Conservation (phyloP, 805 yeast genomes). For the Kluyveromyces wickerhamii region DNA sequence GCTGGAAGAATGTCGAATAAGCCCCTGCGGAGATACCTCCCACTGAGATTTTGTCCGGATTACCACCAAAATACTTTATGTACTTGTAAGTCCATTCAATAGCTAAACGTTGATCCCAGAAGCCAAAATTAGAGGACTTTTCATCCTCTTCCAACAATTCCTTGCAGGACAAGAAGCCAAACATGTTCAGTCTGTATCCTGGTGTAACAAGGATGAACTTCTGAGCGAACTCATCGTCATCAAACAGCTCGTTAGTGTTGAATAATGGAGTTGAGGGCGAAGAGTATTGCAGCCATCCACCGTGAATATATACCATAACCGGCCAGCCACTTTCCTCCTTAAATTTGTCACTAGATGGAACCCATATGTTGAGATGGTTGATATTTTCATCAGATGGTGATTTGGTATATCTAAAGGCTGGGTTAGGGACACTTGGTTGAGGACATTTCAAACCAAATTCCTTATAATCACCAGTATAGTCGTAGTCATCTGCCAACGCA, state of each 20-base stretch:
- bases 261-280: slow-evolving; percentile 21
- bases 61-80: slow-evolving; percentile 41
- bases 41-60: slow-evolving; percentile 34
- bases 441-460: slow-evolving; percentile 31
- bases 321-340: slow-evolving; percentile 34
- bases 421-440: slow-evolving; percentile 31
- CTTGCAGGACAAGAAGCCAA: slow-evolving; percentile 32
- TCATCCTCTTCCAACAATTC: slow-evolving; percentile 32
- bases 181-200: slow-evolving; percentile 36
- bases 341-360: slow-evolving; percentile 32
- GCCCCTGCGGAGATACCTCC: slow-evolving; percentile 45
- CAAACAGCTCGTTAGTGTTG: slow-evolving; percentile 23
- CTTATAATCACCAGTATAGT: slow-evolving; percentile 34
- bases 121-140: slow-evolving; percentile 32
- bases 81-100: slow-evolving; percentile 39
- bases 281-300: slow-evolving; percentile 37
- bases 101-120: slow-evolving; percentile 41
- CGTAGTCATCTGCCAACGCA: slow-evolving; percentile 28
- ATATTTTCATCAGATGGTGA: slow-evolving; percentile 26
- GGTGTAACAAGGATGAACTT: slow-evolving; percentile 33
- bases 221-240: slow-evolving; percentile 18
- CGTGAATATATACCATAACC: slow-evolving; percentile 35
- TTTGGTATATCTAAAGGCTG: slow-evolving; percentile 16
- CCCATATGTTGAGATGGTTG: slow-evolving; percentile 32
- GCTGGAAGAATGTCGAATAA: slow-evolving; percentile 35